A percentile compares a stretch with the other conserved stretches of the same genome.
phyloP scores from a whole-genome alignment of 2,329 filamentous ascomycete species.

The Ceratocystis alfenasii region DNA sequence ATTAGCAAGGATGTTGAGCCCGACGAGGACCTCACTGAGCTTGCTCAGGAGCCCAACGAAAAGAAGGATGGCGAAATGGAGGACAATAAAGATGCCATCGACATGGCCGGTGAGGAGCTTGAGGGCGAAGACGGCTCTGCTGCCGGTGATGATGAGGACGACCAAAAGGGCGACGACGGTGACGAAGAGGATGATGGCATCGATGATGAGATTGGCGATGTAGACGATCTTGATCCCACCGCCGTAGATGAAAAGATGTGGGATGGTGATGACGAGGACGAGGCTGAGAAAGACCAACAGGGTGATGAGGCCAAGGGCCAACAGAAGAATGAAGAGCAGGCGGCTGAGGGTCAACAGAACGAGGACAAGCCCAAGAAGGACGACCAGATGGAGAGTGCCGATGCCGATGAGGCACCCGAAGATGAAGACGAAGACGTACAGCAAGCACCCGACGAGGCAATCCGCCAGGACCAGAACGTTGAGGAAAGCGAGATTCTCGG shows the following conservation, averaged over 20 bases:
- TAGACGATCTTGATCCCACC: constrained; percentile 78
- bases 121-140: constrained; percentile 66
- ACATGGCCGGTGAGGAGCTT: constrained; percentile 84
- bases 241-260: constrained; percentile 98
- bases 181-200: constrained; percentile 65
- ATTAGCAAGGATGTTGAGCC: constrained; percentile 94
- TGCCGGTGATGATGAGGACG: constrained; percentile 50
- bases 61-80: constrained; percentile 56
- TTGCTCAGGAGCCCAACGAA: constrained; percentile 72
- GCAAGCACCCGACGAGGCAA: constrained; percentile 45
- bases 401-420: constrained; percentile 26
- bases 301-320: constrained; percentile 60
- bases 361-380: constrained; percentile 34
- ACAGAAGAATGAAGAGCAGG: constrained; percentile 50
- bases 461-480: constrained; percentile 58
- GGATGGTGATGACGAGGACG: constrained; percentile 73
- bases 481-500: constrained; percentile 73
- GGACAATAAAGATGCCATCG: constrained; percentile 73
- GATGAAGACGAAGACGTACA: constrained; percentile 36
- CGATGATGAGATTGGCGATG: constrained; percentile 81
- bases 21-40: constrained; percentile 82
- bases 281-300: constrained; percentile 72
- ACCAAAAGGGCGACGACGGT: constrained; percentile 49
- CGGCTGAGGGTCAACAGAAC: constrained; percentile 47
- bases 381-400: constrained; percentile 36